Conservation (phyloP, 1,139 yeast genomes). For the Wickerhamomyces sp. region DNA sequence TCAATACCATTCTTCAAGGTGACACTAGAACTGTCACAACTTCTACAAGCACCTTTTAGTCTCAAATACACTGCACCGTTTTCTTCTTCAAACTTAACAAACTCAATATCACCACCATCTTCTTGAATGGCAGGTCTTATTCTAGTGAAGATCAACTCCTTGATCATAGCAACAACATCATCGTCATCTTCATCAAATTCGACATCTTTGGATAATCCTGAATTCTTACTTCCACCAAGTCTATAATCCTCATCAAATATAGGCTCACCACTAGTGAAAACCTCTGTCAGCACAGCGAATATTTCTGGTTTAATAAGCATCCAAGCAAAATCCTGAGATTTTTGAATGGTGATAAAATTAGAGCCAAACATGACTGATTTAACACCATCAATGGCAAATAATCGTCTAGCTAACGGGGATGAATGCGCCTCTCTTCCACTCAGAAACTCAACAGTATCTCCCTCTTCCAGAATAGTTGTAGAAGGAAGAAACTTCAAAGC, state of each 20-base stretch:
- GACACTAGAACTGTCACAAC: conserved; percentile 72
- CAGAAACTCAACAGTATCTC: conserved; percentile 54
- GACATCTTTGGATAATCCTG: conserved; percentile 23
- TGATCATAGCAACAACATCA: conserved; percentile 79
- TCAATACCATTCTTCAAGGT: conserved; percentile 79
- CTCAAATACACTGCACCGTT: conserved; percentile 63
- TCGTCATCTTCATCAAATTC: conserved; percentile 37
- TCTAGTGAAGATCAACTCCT: conserved; percentile 88
- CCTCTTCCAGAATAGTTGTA: conserved; percentile 48
- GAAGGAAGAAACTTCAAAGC: conserved; percentile 88
- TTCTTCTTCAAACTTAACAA: conserved; percentile 57
- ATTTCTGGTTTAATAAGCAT: conserved; percentile 82
- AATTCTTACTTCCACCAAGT: not conserved
- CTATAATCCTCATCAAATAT: conserved; percentile 37
- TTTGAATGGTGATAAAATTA: conserved; percentile 83
- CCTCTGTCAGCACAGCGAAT: conserved; percentile 79
- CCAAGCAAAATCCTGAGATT: conserved; percentile 60
- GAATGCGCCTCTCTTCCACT: conserved; percentile 66
- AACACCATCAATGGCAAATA: conserved; percentile 84
- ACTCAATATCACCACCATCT: conserved; percentile 82
- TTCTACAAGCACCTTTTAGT: conserved; percentile 75
- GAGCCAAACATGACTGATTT: conserved; percentile 85
- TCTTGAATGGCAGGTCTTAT: conserved; percentile 92
- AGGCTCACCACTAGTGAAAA: conserved; percentile 70
- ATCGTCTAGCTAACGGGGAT: conserved; percentile 77